phyloP scores from a whole-genome alignment of 202 grass and related monocot species.

The Musa balbisiana region DNA sequence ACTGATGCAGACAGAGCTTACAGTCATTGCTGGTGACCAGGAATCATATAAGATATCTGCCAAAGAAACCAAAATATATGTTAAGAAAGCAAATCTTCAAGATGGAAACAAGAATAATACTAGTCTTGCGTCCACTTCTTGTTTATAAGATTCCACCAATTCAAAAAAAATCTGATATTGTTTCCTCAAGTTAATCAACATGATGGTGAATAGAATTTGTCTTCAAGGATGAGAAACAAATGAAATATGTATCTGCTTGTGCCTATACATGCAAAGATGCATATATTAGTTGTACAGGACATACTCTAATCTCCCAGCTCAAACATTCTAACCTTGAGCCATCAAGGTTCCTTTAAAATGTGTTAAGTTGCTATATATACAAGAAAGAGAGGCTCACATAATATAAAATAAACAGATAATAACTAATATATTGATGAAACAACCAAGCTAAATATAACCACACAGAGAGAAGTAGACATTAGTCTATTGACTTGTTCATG shows the following conservation, averaged over 20 bases:
- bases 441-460: background rate
- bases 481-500: background rate
- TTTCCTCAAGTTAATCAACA: background rate
- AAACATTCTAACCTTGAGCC: background rate
- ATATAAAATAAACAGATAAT: background rate
- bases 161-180: background rate
- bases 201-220: background rate
- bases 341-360: background rate
- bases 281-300: too few relatives aligned
- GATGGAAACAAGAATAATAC: background rate
- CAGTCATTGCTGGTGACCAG: slow-evolving; percentile 93
- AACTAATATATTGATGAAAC: background rate
- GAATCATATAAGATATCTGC: slow-evolving; percentile 96
- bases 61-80: background rate
- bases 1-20: slow-evolving; percentile 90
- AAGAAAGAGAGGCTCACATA: too few relatives aligned
- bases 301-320: background rate
- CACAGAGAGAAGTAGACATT: background rate
- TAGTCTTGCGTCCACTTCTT: background rate
- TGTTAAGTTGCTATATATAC: too few relatives aligned
- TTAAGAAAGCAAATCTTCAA: background rate
- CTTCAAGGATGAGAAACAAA: background rate
- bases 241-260: background rate
- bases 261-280: too few relatives aligned
- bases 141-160: background rate